Base-by-base conservation (phyloP, 2,329 filamentous ascomycete genomes). In the Malbranchea zuffiana region DNA sequence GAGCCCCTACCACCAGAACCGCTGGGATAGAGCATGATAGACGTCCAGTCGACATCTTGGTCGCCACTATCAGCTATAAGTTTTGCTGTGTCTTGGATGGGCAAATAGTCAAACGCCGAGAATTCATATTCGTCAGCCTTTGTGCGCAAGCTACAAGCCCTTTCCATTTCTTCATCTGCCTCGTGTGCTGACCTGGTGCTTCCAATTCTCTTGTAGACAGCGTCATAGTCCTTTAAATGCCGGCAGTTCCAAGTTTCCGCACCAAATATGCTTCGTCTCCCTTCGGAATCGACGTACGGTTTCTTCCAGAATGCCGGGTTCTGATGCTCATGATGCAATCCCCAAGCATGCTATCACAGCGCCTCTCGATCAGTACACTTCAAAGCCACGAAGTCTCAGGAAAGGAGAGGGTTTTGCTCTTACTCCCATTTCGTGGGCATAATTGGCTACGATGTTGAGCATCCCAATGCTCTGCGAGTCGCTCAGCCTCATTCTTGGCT, bases 1-100 rank as follows among this genome's bases (percentile, higher is more conserved):
- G 4, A 5, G 4, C 28, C 28, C 18, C 18, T 31, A 10, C 27
- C n/a, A 50, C 50, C 37, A 39, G 19, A 4, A 34, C 15, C 3
- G 35, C 49, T 16, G 42, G 44, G 7, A 50, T 35, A 34, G 13
- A 7, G 41, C 31, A 8, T 42, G 37, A 15, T 42, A 28, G n/a
- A 40, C n/a, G 11, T 37, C 40, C 16, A 37, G 29, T 19, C 37
- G 17, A 15, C 44, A 45, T 10, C 28, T 16, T 15, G 15, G 11
- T 16, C 15, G 5, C 10, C 3, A 17, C 16, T 16, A n/a, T n/a
- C n/a, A n/a, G n/a, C n/a, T 16, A 10, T 10, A 10, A 31, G n/a
- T 10, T 15, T 10, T 15, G n/a, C n/a, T 15, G 15, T 16, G 28
- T n/a, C 15, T 4, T 3, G n/a, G 4, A 31, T 5, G 15, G 28